Percentiles rank a stretch among this genome's conserved stretches.
phyloP scores from a whole-genome alignment of 441 rosid genomes.

The California macrophylla region DNA sequence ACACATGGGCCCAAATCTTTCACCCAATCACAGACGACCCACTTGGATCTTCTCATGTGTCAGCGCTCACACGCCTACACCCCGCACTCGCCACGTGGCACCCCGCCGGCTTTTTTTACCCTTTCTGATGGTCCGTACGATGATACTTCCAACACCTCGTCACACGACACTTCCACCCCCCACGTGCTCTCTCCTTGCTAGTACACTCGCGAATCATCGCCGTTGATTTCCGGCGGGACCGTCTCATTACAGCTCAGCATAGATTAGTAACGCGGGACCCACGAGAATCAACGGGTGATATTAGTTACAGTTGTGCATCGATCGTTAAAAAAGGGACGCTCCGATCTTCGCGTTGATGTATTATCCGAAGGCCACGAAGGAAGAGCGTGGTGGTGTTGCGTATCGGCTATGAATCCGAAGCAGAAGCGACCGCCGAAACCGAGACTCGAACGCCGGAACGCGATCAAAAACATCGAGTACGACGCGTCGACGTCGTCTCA shows the following conservation, averaged over 20 bases:
- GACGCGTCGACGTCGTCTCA: constrained; percentile 21
- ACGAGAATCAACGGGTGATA: background rate
- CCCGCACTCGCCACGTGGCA: background rate
- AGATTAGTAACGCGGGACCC: background rate
- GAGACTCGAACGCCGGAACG: constrained; percentile 33
- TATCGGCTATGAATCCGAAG: constrained; percentile 19
- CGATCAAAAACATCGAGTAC: constrained; percentile 29
- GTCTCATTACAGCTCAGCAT: background rate
- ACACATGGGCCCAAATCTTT: background rate
- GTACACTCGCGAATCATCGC: background rate
- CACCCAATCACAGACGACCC: background rate
- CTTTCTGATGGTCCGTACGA: background rate
- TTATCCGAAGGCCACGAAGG: background rate
- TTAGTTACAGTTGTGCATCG: background rate
- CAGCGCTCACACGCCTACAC: background rate
- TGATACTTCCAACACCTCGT: background rate
- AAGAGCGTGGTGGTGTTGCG: background rate
- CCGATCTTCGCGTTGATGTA: background rate
- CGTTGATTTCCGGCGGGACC: background rate
- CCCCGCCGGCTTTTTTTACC: background rate
- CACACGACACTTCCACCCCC: background rate
- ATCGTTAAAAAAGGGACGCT: background rate
- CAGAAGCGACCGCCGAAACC: constrained; percentile 11
- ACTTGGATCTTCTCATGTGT: background rate
- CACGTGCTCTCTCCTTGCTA: background rate